A percentile compares a stretch with the other conserved stretches of the same genome.
Evolutionary conservation across 78 protist genomes (phyloP).

Genomic region (Dictyostelium brefeldianum): DNA sequence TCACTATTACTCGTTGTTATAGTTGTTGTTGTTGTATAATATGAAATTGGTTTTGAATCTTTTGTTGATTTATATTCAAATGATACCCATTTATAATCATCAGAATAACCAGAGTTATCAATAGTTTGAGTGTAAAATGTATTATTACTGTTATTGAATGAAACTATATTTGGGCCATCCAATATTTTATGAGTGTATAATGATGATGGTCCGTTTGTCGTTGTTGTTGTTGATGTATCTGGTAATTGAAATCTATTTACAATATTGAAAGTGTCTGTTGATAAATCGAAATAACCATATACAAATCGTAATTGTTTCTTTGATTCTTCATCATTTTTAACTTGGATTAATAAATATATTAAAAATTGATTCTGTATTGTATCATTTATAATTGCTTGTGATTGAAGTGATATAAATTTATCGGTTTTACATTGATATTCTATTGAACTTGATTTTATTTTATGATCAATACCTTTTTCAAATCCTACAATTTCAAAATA

Average conservation of each 20-base stretch:
- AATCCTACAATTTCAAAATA: constrained; percentile 14
- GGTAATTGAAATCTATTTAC: not conserved
- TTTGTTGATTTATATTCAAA: not conserved
- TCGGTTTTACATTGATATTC: not conserved
- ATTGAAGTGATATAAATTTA: not conserved
- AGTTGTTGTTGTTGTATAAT: not conserved
- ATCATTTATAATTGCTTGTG: constrained; percentile 6
- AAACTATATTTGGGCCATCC: constrained; percentile 1
- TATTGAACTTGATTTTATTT: not conserved
- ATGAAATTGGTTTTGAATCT: constrained; percentile 15
- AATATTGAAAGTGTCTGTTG: not conserved
- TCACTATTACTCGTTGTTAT: not conserved
- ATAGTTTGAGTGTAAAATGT: not conserved
- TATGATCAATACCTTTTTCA: not conserved
- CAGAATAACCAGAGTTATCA: not conserved
- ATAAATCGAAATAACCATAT: not conserved
- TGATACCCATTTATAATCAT: constrained; percentile 4
- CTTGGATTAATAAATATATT: constrained; percentile 5
- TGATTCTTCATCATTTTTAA: not conserved
- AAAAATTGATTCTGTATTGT: not conserved
- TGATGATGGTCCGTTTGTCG: not conserved
- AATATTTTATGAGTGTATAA: not conserved
- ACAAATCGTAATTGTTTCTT: not conserved
- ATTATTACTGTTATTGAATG: not conserved
- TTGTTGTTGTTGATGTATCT: not conserved